Conservation (phyloP, 2,329 filamentous ascomycete genomes). For the Endothia cerciana region DNA sequence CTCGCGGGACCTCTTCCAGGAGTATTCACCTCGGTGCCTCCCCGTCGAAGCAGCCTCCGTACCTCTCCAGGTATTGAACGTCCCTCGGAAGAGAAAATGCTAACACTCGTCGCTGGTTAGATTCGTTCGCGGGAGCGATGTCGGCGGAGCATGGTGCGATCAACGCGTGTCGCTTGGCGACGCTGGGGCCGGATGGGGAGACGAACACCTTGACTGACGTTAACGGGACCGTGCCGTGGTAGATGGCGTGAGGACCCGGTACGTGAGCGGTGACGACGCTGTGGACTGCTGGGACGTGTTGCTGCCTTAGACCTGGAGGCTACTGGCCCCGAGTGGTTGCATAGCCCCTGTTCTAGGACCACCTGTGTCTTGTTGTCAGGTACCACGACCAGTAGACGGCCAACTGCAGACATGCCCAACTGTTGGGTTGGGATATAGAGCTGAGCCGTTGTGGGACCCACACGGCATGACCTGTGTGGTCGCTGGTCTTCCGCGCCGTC, state of each 20-base stretch:
- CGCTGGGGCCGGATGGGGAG: constrained; percentile 32
- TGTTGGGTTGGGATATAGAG: not conserved
- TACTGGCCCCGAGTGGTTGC: not conserved
- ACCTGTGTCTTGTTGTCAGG: not conserved
- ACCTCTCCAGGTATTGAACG: not conserved
- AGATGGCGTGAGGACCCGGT: not conserved
- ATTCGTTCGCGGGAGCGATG: constrained; percentile 25
- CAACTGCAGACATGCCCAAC: too few species aligned
- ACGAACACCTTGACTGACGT: constrained; percentile 32
- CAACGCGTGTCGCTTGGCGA: constrained; percentile 34
- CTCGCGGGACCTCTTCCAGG: not conserved
- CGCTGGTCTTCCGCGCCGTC: not conserved
- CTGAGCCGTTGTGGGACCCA: not conserved
- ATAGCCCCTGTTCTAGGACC: not conserved
- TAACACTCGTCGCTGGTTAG: not conserved
- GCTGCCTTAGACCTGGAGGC: not conserved
- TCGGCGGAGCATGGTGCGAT: constrained; percentile 32
- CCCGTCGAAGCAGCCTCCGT: not conserved
- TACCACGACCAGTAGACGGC: not conserved
- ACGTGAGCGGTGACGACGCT: not conserved
- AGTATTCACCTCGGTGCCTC: not conserved
- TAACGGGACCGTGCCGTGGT: constrained; percentile 32
- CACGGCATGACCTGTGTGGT: too few species aligned
- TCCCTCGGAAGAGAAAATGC: not conserved
- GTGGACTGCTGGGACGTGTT: not conserved